Evolutionary conservation across 1,284 basidiomycete species (phyloP).

Genomic region (Tylopilus sp.): DNA sequence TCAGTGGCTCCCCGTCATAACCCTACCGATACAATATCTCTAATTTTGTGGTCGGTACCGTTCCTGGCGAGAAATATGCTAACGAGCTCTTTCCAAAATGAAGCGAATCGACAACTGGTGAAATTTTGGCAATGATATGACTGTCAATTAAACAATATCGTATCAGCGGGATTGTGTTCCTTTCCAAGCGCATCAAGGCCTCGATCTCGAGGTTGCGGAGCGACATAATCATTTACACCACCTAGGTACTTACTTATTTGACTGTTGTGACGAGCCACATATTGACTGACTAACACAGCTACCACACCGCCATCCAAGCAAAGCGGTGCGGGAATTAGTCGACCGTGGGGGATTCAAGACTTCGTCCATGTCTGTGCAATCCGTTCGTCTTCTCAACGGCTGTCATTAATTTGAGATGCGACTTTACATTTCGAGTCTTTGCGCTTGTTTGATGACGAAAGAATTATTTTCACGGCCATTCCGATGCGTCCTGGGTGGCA

Average conservation of each 20-base stretch:
- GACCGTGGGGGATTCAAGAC: too few species aligned
- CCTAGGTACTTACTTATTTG: too few species aligned
- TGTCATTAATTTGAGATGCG: background rate
- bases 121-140: background rate
- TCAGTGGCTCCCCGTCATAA: background rate
- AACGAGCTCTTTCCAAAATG: background rate
- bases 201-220: too few species aligned
- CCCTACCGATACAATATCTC: background rate
- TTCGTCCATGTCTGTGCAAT: background rate
- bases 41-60: background rate
- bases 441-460: background rate
- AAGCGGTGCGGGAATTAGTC: background rate
- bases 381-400: background rate
- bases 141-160: too few species aligned
- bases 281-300: background rate
- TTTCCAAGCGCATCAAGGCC: too few species aligned
- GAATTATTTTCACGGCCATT: background rate
- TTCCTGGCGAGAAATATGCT: background rate
- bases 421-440: background rate
- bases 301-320: too few species aligned
- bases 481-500: background rate
- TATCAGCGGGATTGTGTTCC: too few species aligned
- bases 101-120: background rate
- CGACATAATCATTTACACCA: background rate
- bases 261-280: background rate